Conservation (phyloP, 2,329 filamentous ascomycete species). For the Colletotrichum endophyticum region DNA sequence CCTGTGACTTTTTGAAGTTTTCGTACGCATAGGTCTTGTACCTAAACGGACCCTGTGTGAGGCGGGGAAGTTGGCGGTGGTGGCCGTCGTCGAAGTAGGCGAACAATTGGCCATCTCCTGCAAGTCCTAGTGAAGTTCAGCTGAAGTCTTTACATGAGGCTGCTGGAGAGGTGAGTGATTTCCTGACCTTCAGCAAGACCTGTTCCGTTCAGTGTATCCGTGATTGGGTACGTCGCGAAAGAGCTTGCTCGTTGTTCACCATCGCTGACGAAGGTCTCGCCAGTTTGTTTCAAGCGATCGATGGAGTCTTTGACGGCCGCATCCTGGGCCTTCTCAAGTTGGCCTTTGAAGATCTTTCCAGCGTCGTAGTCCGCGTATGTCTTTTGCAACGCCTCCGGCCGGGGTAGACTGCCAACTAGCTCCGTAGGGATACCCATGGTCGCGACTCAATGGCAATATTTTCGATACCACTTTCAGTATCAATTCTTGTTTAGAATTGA, state of each 20-base stretch:
- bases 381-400: neutral
- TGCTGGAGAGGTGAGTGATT: too few species aligned
- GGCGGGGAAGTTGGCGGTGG: neutral
- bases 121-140: neutral
- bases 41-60: neutral
- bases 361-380: neutral
- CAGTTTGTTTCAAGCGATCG: neutral
- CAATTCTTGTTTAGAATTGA: neutral
- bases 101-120: neutral
- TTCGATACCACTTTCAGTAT: neutral
- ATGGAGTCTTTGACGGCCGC: neutral
- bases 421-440: neutral
- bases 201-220: neutral
- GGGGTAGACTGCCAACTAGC: neutral
- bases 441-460: accelerated
- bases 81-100: neutral
- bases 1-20: neutral
- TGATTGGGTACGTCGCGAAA: neutral
- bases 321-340: neutral
- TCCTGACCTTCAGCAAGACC: neutral
- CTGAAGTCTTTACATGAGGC: too few species aligned
- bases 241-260: neutral
- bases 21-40: neutral
- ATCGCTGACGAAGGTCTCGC: neutral
- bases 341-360: neutral